phyloP scores from a whole-genome alignment of 108 stramenopile species.

The Conticribra guillardii region DNA sequence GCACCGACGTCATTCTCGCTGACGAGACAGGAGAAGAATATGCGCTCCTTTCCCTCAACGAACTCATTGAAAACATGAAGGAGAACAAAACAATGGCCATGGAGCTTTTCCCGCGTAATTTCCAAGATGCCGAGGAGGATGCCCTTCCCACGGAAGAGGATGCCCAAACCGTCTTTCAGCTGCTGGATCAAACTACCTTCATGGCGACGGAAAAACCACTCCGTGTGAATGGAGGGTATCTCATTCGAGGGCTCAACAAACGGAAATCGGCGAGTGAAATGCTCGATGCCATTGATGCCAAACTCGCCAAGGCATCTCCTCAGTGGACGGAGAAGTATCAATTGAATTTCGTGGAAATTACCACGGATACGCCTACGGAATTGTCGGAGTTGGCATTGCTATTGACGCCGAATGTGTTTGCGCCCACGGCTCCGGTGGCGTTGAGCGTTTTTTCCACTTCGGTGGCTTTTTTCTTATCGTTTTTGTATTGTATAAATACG shows the following conservation, averaged over 20 bases:
- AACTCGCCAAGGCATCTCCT: constrained; percentile 32
- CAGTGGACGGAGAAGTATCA: constrained; percentile 43
- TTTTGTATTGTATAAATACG: constrained; percentile 52
- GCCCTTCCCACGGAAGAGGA: constrained; percentile 22
- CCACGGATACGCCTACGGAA: constrained; percentile 31
- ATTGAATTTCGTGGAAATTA: constrained; percentile 45
- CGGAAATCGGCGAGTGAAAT: constrained; percentile 32
- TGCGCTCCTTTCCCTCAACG: constrained; percentile 10
- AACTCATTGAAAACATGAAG: constrained; percentile 13
- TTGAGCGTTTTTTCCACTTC: constrained; percentile 24
- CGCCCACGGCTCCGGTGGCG: constrained; percentile 21
- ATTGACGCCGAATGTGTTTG: constrained; percentile 52
- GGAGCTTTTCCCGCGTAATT: constrained; percentile 34
- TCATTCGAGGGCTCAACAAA: constrained; percentile 58
- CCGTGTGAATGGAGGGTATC: constrained; percentile 53
- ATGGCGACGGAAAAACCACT: constrained; percentile 49
- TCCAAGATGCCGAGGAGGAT: constrained; percentile 32
- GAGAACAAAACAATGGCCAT: constrained; percentile 32
- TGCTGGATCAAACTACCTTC: constrained; percentile 40
- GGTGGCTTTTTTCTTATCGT: constrained; percentile 34
- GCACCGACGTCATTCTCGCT: neutral
- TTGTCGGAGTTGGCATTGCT: constrained; percentile 44
- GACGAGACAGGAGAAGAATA: constrained; percentile 32
- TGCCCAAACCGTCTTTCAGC: constrained; percentile 33
- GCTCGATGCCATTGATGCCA: constrained; percentile 47